Conservation (phyloP, 257 asterid species). For the Apocynum venetum region DNA sequence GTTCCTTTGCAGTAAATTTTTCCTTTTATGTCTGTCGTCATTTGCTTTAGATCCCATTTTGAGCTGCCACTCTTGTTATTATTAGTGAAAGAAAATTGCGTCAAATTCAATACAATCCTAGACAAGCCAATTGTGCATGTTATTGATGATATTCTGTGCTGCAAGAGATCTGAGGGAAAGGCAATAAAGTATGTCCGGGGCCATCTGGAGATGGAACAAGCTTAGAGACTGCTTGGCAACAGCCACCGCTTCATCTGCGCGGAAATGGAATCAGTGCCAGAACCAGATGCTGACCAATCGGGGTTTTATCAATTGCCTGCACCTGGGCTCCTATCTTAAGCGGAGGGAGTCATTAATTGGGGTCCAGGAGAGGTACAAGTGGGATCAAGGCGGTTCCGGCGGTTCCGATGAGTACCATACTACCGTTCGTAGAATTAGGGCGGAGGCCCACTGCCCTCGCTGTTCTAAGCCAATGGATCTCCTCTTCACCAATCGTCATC, state of each 20-base stretch:
- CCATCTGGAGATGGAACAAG: slow-evolving; percentile 13
- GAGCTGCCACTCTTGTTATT: background rate
- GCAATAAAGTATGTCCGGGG: slow-evolving; percentile 3
- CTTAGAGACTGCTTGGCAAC: slow-evolving; percentile 12
- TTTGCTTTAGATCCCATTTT: background rate
- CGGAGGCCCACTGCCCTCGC: slow-evolving; percentile 93
- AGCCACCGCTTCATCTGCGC: background rate
- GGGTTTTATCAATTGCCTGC: slow-evolving; percentile 41
- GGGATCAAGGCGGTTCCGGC: slow-evolving; percentile 54
- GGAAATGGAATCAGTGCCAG: slow-evolving; percentile 12
- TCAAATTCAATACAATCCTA: no score
- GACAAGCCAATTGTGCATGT: background rate
- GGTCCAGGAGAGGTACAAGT: slow-evolving; percentile 71
- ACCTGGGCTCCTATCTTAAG: slow-evolving; percentile 40
- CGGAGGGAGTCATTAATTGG: slow-evolving; percentile 57
- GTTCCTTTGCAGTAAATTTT: background rate
- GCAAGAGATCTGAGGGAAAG: no score
- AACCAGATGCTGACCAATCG: slow-evolving; percentile 26
- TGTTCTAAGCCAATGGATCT: slow-evolving; percentile 93
- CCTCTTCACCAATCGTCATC: slow-evolving; percentile 58
- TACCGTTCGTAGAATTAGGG: slow-evolving; percentile 62
- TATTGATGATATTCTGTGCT: background rate
- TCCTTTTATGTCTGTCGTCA: background rate
- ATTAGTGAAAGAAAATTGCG: no score
- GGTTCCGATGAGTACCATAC: slow-evolving; percentile 26